phyloP scores from a whole-genome alignment of 306 rosid species.

The Senna siamea region DNA sequence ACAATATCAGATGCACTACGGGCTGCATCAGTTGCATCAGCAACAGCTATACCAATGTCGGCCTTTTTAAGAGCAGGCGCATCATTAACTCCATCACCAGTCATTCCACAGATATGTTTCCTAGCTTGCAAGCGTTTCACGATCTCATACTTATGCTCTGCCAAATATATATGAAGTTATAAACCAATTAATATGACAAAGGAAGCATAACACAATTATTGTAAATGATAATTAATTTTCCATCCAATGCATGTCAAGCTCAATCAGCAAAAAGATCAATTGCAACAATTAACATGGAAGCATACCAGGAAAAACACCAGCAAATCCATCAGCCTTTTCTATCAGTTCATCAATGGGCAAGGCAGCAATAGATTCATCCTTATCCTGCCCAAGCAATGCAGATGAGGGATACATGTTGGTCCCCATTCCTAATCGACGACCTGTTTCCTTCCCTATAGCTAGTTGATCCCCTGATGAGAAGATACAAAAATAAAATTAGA shows the following conservation, averaged over 20 bases:
- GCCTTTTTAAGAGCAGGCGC: conserved; percentile 99
- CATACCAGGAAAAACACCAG: conserved; percentile 97
- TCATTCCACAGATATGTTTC: conserved; percentile 99
- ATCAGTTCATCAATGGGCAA: conserved; percentile 89
- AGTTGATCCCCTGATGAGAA: conserved; percentile 82
- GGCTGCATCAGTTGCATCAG: conserved; percentile 99
- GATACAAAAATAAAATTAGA: conserved; percentile 20
- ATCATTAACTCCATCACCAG: conserved; percentile 98
- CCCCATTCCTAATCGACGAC: conserved; percentile 99
- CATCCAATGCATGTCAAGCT: conserved; percentile 13
- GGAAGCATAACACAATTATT: conserved; percentile 4
- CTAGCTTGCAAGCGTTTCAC: conserved; percentile 98
- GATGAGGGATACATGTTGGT: conserved; percentile 99
- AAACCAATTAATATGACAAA: conserved; percentile 35
- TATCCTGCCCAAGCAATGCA: conserved; percentile 91
- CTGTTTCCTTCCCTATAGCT: conserved; percentile 98
- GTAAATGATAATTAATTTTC: conserved; percentile 17
- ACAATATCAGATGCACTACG: conserved; percentile 99
- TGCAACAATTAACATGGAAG: conserved; percentile 23
- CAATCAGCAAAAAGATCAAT: conserved; percentile 19
- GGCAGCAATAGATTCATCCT: conserved; percentile 91
- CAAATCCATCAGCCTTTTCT: conserved; percentile 97
- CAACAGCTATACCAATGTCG: conserved; percentile 99
- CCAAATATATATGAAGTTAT: conserved; percentile 23
- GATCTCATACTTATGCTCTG: conserved; percentile 97